Conservation (phyloP, 2,329 filamentous ascomycete species). For the Parafenestella ontariensis region DNA sequence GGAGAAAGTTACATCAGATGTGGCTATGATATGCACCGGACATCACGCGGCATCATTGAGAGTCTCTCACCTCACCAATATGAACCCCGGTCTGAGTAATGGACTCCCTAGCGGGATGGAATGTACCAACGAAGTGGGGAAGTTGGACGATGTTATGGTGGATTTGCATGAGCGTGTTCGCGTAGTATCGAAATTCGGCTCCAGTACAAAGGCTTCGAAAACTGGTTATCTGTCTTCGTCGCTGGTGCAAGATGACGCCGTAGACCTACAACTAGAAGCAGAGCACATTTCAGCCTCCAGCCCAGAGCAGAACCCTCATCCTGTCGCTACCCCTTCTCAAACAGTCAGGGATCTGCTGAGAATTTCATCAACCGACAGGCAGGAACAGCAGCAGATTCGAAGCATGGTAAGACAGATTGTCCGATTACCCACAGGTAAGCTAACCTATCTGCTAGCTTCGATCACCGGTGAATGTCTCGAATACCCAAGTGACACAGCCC, state of each 20-base stretch:
- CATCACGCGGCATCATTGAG: conserved; percentile 45
- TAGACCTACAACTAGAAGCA: background rate
- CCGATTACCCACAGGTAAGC: background rate
- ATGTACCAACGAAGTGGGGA: background rate
- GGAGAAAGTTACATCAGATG: conserved; percentile 41
- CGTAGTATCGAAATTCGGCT: background rate
- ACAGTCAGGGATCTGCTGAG: background rate
- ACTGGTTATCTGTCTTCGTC: background rate
- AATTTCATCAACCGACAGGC: background rate
- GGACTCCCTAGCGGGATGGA: background rate
- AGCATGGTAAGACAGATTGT: background rate
- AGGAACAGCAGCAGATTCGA: background rate
- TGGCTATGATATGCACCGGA: conserved; percentile 46
- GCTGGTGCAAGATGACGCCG: no score
- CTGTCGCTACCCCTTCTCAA: background rate
- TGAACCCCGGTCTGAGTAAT: background rate
- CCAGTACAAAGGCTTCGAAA: background rate
- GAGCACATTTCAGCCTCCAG: background rate
- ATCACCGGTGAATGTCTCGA: background rate
- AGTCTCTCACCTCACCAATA: conserved; percentile 33
- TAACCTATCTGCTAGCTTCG: background rate
- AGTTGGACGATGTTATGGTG: background rate
- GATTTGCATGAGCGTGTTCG: background rate
- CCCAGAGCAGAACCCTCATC: background rate
- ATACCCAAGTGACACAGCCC: conserved; percentile 1